Percentiles rank a stretch among this genome's conserved stretches.
phyloP scores from a whole-genome alignment of 2,329 filamentous ascomycete genomes.

The Verticillium klebahnii region DNA sequence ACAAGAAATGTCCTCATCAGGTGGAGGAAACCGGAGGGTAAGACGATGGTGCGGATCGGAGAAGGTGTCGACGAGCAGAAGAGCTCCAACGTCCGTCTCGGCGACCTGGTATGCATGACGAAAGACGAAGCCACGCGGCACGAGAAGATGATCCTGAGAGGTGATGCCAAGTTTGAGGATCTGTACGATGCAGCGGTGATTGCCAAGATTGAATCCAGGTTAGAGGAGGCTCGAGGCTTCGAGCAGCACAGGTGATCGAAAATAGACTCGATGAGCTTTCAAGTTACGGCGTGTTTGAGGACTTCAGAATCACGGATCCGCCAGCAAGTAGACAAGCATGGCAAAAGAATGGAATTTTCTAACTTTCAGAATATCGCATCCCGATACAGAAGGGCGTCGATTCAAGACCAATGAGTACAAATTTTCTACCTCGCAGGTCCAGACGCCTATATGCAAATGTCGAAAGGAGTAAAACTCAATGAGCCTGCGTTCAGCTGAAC shows the following conservation, averaged over 20 bases:
- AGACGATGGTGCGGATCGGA: conserved; percentile 57
- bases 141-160: conserved; percentile 73
- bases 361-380: too few relatives aligned
- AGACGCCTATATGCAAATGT: too few relatives aligned
- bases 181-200: conserved; percentile 69
- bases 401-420: too few relatives aligned
- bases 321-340: too few relatives aligned
- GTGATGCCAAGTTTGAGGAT: conserved; percentile 61
- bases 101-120: conserved; percentile 83
- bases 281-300: too few relatives aligned
- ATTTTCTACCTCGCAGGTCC: too few relatives aligned
- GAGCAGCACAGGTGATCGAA: conserved; percentile 43
- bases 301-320: too few relatives aligned
- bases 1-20: conserved; percentile 76
- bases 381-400: too few relatives aligned
- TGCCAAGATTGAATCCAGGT: conserved; percentile 59
- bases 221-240: conserved; percentile 61
- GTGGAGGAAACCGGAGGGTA: conserved; percentile 64
- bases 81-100: conserved; percentile 61
- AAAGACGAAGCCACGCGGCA: conserved; percentile 82
- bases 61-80: conserved; percentile 70
- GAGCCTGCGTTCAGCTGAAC: neutral
- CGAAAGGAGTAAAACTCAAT: neutral
- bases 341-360: too few relatives aligned
- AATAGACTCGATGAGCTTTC: too few relatives aligned